A percentile compares a stretch with the other conserved stretches of the same genome.
These are phyloP conservation scores for Helicostylum pulchrum DNA, from an alignment of 192 early-diverging fungal species.

Conservation along the genomic window DNA sequence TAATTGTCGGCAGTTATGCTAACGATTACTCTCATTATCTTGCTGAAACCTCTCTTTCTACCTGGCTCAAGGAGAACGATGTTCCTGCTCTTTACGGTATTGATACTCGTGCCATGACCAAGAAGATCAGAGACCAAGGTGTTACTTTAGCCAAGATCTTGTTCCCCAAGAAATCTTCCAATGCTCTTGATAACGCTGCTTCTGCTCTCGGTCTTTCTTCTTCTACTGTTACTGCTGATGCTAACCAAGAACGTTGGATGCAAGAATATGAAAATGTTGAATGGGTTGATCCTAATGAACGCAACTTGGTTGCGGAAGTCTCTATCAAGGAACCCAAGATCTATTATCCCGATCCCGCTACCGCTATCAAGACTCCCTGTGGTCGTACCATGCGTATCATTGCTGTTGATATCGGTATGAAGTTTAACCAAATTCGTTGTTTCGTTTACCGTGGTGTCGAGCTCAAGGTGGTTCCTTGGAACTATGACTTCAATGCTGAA, in stretches of 20 bases:
- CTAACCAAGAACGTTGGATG: constrained; percentile 50
- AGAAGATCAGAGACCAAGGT: constrained; percentile 92
- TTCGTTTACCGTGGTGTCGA: constrained; percentile 95
- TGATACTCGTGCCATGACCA: constrained; percentile 94
- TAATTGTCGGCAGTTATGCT: constrained; percentile 89
- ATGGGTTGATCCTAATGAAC: constrained; percentile 91
- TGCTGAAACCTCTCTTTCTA: constrained; percentile 75
- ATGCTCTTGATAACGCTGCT: constrained; percentile 34
- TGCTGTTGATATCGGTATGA: constrained; percentile 97
- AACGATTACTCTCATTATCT: constrained; percentile 92
- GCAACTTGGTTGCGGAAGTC: constrained; percentile 96
- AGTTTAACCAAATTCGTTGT: constrained; percentile 98
- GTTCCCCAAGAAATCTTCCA: constrained; percentile 66
- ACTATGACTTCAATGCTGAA: constrained; percentile 87
- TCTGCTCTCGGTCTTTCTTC: constrained; percentile 40
- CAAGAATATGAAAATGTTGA: constrained; percentile 72
- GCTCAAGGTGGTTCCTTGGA: constrained; percentile 93
- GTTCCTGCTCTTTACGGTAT: constrained; percentile 94
- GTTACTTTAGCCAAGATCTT: constrained; percentile 89
- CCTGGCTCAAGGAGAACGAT: constrained; percentile 91
- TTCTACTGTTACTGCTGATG: no score
- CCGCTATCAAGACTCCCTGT: constrained; percentile 49
- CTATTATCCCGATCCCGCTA: constrained; percentile 65
- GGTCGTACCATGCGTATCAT: constrained; percentile 82
- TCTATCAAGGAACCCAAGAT: constrained; percentile 76